Conservation (phyloP, 257 asterid genomes). For the Knoxia roxburghii region DNA sequence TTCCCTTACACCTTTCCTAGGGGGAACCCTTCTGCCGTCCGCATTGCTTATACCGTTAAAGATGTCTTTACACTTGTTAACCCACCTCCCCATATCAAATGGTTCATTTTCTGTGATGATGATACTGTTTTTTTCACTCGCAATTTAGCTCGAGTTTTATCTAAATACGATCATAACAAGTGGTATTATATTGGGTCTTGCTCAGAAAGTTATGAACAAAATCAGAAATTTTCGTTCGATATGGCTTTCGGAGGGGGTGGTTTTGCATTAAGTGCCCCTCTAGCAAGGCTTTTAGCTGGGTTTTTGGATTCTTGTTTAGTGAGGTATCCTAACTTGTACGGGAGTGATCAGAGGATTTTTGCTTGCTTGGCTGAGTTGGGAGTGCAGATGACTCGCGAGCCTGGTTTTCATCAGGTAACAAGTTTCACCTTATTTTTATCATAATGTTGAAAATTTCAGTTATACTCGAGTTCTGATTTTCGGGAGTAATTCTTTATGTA, state of each 20-base stretch:
- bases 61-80: conserved; percentile 43
- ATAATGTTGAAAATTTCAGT: not conserved
- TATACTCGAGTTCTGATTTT: not conserved
- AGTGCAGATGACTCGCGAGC: conserved; percentile 56
- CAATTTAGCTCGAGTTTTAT: conserved; percentile 53
- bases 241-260: conserved; percentile 96
- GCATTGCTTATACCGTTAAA: conserved; percentile 59
- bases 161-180: conserved; percentile 49
- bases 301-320: conserved; percentile 59
- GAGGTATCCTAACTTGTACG: conserved; percentile 68
- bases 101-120: conserved; percentile 81
- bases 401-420: conserved; percentile 78
- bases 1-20: conserved; percentile 33
- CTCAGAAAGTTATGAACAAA: conserved; percentile 74
- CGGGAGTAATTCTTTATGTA: not conserved
- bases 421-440: not conserved
- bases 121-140: conserved; percentile 58
- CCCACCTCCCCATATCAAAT: conserved; percentile 32
- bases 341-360: conserved; percentile 78
- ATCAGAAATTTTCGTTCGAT: conserved; percentile 51
- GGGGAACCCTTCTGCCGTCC: conserved; percentile 44
- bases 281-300: conserved; percentile 58
- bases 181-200: conserved; percentile 60
- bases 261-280: conserved; percentile 63
- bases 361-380: conserved; percentile 81